Conservation (phyloP, 805 yeast genomes). For the Sugiyamaella marilandica region DNA sequence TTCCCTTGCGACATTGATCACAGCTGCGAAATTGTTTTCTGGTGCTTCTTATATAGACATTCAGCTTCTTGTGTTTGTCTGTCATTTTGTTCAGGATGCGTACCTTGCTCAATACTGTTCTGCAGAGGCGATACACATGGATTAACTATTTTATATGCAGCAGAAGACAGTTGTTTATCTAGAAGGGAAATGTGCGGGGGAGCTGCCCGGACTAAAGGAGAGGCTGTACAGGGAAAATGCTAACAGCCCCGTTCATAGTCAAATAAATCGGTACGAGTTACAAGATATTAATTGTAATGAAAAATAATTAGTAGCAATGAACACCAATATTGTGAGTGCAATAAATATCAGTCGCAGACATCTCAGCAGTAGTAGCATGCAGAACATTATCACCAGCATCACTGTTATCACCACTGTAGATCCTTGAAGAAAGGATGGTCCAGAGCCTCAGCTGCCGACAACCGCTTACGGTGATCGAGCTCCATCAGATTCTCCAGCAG, state of each 20-base stretch:
- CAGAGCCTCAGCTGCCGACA: conserved; percentile 63
- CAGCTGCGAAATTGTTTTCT: conserved; percentile 1
- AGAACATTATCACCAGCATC: neutral
- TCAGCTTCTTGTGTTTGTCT: neutral
- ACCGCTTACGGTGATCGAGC: conserved; percentile 64
- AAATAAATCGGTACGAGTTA: no score
- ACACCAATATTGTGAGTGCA: neutral
- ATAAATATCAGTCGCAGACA: neutral
- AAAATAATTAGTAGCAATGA: no score
- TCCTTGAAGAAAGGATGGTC: conserved; percentile 50
- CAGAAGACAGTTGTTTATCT: no score
- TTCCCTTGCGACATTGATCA: neutral
- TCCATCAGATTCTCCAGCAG: conserved; percentile 51
- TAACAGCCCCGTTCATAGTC: no score
- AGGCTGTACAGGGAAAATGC: no score
- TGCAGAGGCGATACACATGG: no score
- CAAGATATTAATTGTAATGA: no score
- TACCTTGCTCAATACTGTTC: no score
- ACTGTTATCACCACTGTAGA: neutral
- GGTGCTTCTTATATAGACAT: neutral
- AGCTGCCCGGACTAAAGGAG: no score
- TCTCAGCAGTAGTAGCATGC: neutral
- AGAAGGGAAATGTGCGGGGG: no score
- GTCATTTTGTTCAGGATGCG: neutral
- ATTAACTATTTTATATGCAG: no score